Evolutionary conservation across 1,139 yeast genomes (phyloP), one percentile per base, ranked within the genome.

Genomic region (Hyphopichia fennica): DNA sequence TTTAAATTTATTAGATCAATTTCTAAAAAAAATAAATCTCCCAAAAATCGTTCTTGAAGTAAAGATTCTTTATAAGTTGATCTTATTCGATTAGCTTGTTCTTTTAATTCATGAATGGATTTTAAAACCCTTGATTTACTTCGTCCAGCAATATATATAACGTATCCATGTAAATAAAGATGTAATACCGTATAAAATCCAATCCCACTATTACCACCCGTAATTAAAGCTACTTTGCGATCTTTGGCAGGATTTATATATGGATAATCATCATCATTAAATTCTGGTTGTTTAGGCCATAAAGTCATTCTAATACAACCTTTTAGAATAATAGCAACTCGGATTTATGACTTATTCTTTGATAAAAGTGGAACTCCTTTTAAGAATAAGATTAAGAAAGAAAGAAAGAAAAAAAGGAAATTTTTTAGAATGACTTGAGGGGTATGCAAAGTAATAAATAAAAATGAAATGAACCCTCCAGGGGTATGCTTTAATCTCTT

Each of bases 1-100:
- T 70, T 59, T 41, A 89, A 65, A 45, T 75, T 79, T 23, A 81
- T 62, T 38, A 88, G 64, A 59, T 89, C 96, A 40, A 86, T 62
- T 42, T 82, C 82, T 33, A 87, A 54, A 47, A 71, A 79, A 41
- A 71, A 66, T 32, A 88, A 61, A 45, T 78, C 81, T 0, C 96
- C 96, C 19, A 79, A 51, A 45, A 61, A 67, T 35, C 68, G 42
- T 35, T 52, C 50, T 25, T 50, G 16, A 4, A 14, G 13, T 6
- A 34, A 8, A 13, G 37, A 31, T 7, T 11, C 16, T 4, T 8
- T 28, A 28, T 38, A 38, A 3, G n/a, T 17, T 13, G 37, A 27
- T 16, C 37, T 38, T 4, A 38, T 34, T 13, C 9, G 6, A 13
- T 29, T 34, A 1, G 68, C 65, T 45, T 59, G 63, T 13, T 40